These are phyloP conservation scores for Simplicillium sp. DNA, from an alignment of 2,329 filamentous ascomycete species.

Conservation along the genomic window DNA sequence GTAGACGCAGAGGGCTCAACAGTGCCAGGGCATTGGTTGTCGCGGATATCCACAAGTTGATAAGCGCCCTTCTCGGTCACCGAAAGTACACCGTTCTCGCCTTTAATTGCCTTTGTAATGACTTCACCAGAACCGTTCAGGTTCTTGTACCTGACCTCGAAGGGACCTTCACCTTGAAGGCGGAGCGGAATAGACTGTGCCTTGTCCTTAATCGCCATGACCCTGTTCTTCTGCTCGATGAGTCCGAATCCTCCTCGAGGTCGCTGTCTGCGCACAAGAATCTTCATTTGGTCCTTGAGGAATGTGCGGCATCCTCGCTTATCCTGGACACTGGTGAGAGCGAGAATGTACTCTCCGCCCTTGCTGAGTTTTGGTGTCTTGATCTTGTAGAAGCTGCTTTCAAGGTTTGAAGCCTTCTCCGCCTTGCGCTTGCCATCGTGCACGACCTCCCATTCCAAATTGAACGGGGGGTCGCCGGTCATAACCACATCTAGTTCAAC, in stretches of 20 bases:
- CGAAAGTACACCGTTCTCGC: conserved; percentile 57
- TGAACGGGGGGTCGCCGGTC: conserved; percentile 78
- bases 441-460: conserved; percentile 83
- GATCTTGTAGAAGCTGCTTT: conserved; percentile 56
- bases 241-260: conserved; percentile 80
- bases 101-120: conserved; percentile 37
- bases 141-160: conserved; percentile 70
- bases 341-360: conserved; percentile 84
- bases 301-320: conserved; percentile 77
- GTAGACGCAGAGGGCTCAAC: conserved; percentile 64
- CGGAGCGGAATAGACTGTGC: conserved; percentile 69
- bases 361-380: conserved; percentile 63
- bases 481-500: conserved; percentile 67
- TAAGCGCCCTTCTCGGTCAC: conserved; percentile 65
- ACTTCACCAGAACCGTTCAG: conserved; percentile 40
- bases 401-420: conserved; percentile 54
- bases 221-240: conserved; percentile 67
- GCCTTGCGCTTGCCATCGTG: conserved; percentile 79
- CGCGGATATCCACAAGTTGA: conserved; percentile 66
- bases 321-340: conserved; percentile 79
- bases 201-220: conserved; percentile 69
- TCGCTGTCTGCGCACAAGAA: conserved; percentile 79
- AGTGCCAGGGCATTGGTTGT: conserved; percentile 72
- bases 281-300: conserved; percentile 74
- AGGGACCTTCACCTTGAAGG: conserved; percentile 77